Percentiles rank a stretch among this genome's conserved stretches.
Conservation (phyloP, 2,329 filamentous ascomycete species). For the Penicillium sp. region DNA sequence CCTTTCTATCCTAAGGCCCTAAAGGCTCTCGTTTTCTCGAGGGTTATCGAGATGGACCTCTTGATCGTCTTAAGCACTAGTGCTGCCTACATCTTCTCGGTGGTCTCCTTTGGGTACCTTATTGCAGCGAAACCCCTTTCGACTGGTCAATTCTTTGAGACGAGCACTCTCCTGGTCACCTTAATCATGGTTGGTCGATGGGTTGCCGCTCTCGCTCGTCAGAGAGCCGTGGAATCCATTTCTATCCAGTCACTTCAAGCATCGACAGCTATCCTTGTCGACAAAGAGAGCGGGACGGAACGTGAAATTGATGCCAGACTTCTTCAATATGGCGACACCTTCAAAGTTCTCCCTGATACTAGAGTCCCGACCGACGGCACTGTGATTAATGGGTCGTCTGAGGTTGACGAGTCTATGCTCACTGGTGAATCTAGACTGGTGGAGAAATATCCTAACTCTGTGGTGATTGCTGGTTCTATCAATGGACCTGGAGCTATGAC, state of each 20-base stretch:
- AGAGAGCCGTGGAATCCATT: slow-evolving; percentile 51
- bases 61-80: slow-evolving; percentile 55
- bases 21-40: slow-evolving; percentile 46
- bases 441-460: slow-evolving; percentile 55
- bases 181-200: slow-evolving; percentile 55
- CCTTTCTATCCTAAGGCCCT: slow-evolving; percentile 66
- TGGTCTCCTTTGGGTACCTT: slow-evolving; percentile 49
- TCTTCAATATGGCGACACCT: slow-evolving; percentile 69
- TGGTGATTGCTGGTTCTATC: slow-evolving; percentile 65
- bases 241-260: slow-evolving; percentile 61
- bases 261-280: no score
- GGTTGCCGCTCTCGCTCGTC: slow-evolving; percentile 50
- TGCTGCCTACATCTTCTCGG: slow-evolving; percentile 54
- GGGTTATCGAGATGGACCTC: slow-evolving; percentile 56
- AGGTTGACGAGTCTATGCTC: slow-evolving; percentile 75
- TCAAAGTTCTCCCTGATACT: slow-evolving; percentile 63
- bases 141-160: slow-evolving; percentile 54
- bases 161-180: slow-evolving; percentile 55
- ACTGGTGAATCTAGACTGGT: slow-evolving; percentile 69
- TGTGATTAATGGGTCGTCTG: slow-evolving; percentile 60
- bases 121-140: slow-evolving; percentile 37
- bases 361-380: slow-evolving; percentile 71
- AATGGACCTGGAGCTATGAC: slow-evolving; percentile 54
- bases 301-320: slow-evolving; percentile 69
- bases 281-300: no score